Base-by-base conservation (phyloP, 768 basidiomycete genomes). In the Leccinum obscurum region DNA sequence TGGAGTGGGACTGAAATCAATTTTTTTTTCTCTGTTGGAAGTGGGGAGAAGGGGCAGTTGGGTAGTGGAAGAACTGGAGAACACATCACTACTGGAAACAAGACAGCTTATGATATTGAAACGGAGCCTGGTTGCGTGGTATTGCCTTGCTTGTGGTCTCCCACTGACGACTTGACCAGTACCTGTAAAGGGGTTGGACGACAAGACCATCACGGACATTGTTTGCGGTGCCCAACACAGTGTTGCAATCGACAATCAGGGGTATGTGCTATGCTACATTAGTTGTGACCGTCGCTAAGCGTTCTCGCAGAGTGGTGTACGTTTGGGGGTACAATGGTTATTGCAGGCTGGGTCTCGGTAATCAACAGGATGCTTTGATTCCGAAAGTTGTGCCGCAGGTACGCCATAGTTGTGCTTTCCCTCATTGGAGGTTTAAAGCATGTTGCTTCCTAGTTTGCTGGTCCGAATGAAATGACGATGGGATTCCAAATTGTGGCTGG, bases 11-110 rank as follows among this genome's bases (percentile, higher is more conserved):
- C 52, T 61, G 30, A 49, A 52, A 56, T 32, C n/a, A 30, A 55
- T 44, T 28, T 24, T 54, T n/a, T 17, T 17, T 98, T 89, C 67
- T 83, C 93, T 1, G 89, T 94, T 63, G 96, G 96, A 35, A 95
- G 92, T 54, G 92, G 87, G 22, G 95, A 97, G 74, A 87, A 92
- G 60, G 96, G 96, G 1, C 95, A 97, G 64, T 79, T 98, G 0
- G 96, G 94, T 0, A 95, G 93, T 71, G 96, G 95, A 17, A 85
- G 85, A 63, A 95, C 93, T 0, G 93, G 95, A n/a, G 94, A 96
- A 74, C 85, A 92, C 37, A 92, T 96, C 59, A 84, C 88, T 9
- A 89, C 90, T 1, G 91, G 90, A 20, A 92, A 92, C 66, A 93
- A 93, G 75, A 85, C 87, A 0, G 86, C 84, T 11, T 96, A 83